A percentile compares a stretch with the other conserved stretches of the same genome.
Evolutionary conservation across 495 filamentous ascomycete species (phyloP).

Genomic region (Aspergillus sclerotiicarbonarius): DNA sequence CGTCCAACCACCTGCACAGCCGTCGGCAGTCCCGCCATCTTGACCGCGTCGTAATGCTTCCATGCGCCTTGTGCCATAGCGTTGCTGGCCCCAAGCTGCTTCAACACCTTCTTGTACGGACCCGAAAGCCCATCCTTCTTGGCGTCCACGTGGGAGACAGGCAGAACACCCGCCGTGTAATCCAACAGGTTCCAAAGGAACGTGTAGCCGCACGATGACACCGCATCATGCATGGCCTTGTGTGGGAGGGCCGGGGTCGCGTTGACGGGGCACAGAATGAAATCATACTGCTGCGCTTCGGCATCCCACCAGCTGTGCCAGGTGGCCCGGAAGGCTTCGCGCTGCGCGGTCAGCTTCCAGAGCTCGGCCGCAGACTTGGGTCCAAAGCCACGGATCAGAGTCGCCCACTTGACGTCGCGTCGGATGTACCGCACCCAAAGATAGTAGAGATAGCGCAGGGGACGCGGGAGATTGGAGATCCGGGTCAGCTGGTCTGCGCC

Average conservation of each 20-base stretch:
- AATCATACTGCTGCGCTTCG: conserved; percentile 63
- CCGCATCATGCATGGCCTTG: conserved; percentile 80
- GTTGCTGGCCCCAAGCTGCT: conserved; percentile 54
- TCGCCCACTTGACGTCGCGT: conserved; percentile 74
- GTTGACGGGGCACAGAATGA: conserved; percentile 82
- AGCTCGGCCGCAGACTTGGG: conserved; percentile 69
- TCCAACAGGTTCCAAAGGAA: conserved; percentile 96
- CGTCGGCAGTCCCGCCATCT: conserved; percentile 86
- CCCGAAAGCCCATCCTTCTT: conserved; percentile 61
- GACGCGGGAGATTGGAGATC: conserved; percentile 70
- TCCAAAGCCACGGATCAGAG: conserved; percentile 68
- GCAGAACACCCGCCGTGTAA: conserved; percentile 81
- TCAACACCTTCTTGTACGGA: conserved; percentile 48
- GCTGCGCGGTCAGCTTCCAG: conserved; percentile 74
- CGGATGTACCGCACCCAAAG: conserved; percentile 82
- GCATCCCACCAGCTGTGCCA: conserved; percentile 86
- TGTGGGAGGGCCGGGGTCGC: conserved; percentile 89
- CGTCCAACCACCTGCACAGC: conserved; percentile 83
- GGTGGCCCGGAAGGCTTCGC: conserved; percentile 71
- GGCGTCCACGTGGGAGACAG: conserved; percentile 80
- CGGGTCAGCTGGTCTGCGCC: conserved; percentile 72
- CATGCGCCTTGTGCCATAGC: conserved; percentile 81
- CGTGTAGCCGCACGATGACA: conserved; percentile 89
- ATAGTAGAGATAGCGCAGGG: conserved; percentile 83
- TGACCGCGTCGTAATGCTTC: conserved; percentile 77